Conservation (phyloP, 2,329 filamentous ascomycete species). For the Tolypocladium capitatum region DNA sequence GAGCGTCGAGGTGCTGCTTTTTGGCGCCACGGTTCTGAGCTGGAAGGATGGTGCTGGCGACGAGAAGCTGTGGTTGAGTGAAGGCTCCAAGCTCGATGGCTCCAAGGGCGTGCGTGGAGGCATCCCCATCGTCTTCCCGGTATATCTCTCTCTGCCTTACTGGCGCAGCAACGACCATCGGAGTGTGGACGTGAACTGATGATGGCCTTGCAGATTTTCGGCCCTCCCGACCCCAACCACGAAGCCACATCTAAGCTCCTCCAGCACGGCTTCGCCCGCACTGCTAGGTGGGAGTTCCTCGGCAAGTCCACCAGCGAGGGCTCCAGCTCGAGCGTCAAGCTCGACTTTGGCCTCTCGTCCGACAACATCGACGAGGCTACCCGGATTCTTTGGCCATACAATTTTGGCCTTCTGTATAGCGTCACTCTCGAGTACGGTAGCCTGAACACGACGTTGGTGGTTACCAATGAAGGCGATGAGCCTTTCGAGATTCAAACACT, state of each 20-base stretch:
- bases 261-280: constrained; percentile 91
- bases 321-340: constrained; percentile 61
- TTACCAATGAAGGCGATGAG: constrained; percentile 74
- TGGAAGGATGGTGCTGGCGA: constrained; percentile 74
- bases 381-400: constrained; percentile 66
- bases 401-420: constrained; percentile 86
- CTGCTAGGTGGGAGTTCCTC: constrained; percentile 82
- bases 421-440: constrained; percentile 67
- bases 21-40: constrained; percentile 81
- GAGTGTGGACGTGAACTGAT: background rate
- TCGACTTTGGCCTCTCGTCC: constrained; percentile 84
- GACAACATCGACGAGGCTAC: constrained; percentile 55
- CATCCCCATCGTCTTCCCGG: constrained; percentile 85
- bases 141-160: constrained; percentile 29
- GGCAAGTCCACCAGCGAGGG: constrained; percentile 55
- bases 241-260: constrained; percentile 67
- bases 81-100: constrained; percentile 69
- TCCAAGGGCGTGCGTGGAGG: constrained; percentile 83
- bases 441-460: constrained; percentile 68
- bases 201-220: constrained; percentile 54
- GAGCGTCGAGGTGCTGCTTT: constrained; percentile 73
- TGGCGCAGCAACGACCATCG: background rate
- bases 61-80: constrained; percentile 80
- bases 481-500: constrained; percentile 86
- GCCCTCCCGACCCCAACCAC: constrained; percentile 62